phyloP scores from a whole-genome alignment of 768 basidiomycete species.

The Mycena floridula region DNA sequence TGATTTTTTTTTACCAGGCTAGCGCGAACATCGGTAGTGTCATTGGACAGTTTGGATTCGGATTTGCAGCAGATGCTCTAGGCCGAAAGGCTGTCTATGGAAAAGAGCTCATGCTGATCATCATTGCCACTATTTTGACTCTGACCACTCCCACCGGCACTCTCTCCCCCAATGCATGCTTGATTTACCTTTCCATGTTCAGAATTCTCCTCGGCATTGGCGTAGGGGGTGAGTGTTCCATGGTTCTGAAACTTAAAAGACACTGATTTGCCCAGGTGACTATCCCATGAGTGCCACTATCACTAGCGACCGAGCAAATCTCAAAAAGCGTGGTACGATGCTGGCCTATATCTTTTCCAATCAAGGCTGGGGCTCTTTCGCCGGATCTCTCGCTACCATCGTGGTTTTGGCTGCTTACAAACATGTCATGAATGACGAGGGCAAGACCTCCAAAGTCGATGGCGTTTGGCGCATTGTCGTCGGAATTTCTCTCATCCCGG shows the following conservation, averaged over 20 bases:
- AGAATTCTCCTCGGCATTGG: conserved; percentile 74
- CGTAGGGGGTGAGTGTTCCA: conserved; percentile 53
- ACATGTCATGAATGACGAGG: conserved; percentile 51
- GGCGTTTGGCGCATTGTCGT: conserved; percentile 74
- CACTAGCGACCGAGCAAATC: conserved; percentile 57
- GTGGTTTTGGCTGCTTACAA: conserved; percentile 62
- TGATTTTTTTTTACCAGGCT: conserved; percentile 59
- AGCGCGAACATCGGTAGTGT: conserved; percentile 69
- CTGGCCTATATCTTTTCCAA: conserved; percentile 74
- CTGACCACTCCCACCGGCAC: conserved; percentile 60
- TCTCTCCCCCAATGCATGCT: conserved; percentile 40
- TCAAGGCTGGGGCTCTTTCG: conserved; percentile 73
- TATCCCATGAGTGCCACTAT: conserved; percentile 74
- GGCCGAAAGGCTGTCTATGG: conserved; percentile 72
- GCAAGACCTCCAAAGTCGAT: conserved; percentile 59
- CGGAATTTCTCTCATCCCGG: conserved; percentile 71
- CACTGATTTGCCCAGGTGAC: no score
- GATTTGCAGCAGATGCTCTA: conserved; percentile 58
- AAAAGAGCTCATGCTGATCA: conserved; percentile 77
- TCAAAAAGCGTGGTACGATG: conserved; percentile 65
- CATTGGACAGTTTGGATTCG: conserved; percentile 62
- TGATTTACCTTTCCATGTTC: conserved; percentile 62
- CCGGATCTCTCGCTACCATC: conserved; percentile 57
- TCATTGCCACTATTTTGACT: conserved; percentile 67
- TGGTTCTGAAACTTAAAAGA: no score